These are phyloP conservation scores for Botrytis galanthina DNA, from an alignment of 2,329 filamentous ascomycete genomes.

Conservation along the genomic window DNA sequence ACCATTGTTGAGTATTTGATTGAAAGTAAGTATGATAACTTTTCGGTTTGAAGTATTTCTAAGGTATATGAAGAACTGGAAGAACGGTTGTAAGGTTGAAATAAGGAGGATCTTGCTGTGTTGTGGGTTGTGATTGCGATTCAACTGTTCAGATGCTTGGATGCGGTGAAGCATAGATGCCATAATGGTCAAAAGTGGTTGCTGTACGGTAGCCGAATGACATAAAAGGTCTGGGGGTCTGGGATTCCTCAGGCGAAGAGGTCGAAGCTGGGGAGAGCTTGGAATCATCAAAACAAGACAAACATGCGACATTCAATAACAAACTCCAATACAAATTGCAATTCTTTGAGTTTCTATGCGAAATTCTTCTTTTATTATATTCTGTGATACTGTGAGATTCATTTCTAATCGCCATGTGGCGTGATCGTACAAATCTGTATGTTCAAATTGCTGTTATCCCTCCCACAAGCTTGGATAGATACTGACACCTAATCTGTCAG, in stretches of 20 bases:
- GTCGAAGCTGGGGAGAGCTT: slow-evolving; percentile 17
- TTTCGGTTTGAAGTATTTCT: not conserved
- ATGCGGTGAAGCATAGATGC: slow-evolving; percentile 9
- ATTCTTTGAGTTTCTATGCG: slow-evolving; percentile 13
- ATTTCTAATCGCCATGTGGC: slow-evolving; percentile 74
- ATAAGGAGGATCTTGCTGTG: slow-evolving; percentile 4
- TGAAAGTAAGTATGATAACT: not conserved
- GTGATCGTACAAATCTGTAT: slow-evolving; percentile 98
- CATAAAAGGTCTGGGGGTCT: not conserved
- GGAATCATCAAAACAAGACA: slow-evolving; percentile 7
- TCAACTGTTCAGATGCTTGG: slow-evolving; percentile 13
- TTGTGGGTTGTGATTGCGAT: slow-evolving; percentile 11
- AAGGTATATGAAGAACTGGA: not conserved
- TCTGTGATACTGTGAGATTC: slow-evolving; percentile 19
- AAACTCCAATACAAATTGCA: not conserved
- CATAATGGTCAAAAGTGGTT: not conserved
- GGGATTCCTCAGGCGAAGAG: slow-evolving; percentile 12
- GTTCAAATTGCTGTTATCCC: slow-evolving; percentile 33
- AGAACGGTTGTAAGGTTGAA: not conserved
- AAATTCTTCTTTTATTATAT: slow-evolving; percentile 10
- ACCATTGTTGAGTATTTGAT: not conserved
- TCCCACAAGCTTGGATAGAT: slow-evolving; percentile 8
- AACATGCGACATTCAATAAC: slow-evolving; percentile 21
- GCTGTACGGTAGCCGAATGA: slow-evolving; percentile 9
- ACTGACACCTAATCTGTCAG: slow-evolving; percentile 47